Evolutionary conservation across 1,284 basidiomycete genomes (phyloP).

Genomic region (Xerocomus minutiporus): DNA sequence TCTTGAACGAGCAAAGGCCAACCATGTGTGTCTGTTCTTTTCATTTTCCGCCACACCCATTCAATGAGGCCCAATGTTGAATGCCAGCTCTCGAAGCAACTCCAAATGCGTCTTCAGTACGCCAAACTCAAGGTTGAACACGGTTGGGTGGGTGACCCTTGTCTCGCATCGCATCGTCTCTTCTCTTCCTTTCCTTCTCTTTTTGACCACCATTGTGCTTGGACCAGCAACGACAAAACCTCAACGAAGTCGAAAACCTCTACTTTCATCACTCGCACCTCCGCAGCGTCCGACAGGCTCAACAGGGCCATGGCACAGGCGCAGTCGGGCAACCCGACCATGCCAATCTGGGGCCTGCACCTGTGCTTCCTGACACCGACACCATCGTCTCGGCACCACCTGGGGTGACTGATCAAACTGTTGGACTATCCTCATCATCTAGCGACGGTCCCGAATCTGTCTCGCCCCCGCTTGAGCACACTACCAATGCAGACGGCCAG

Average conservation of each 20-base stretch:
- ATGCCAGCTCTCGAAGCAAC: slow-evolving; percentile 61
- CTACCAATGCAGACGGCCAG: slow-evolving; percentile 4
- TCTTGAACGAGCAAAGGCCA: slow-evolving; percentile 57
- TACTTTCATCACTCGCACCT: slow-evolving; percentile 67
- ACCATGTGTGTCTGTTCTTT: slow-evolving; percentile 46
- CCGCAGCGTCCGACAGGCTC: slow-evolving; percentile 10
- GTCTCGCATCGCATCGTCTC: slow-evolving; percentile 1
- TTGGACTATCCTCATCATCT: background rate
- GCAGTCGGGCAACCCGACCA: slow-evolving; percentile 1
- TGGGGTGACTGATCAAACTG: slow-evolving; percentile 8
- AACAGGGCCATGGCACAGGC: background rate
- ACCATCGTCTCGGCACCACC: background rate
- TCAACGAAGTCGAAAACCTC: slow-evolving; percentile 74
- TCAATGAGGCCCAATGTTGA: background rate
- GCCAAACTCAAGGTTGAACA: slow-evolving; percentile 74
- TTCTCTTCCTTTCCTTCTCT: background rate
- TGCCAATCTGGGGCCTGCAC: background rate
- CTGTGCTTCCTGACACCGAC: background rate
- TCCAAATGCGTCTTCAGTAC: slow-evolving; percentile 73
- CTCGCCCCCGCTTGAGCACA: slow-evolving; percentile 8
- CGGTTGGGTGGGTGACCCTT: slow-evolving; percentile 59
- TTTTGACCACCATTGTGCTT: slow-evolving; percentile 1
- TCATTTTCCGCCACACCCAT: background rate
- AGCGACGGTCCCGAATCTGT: background rate
- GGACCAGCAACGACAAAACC: slow-evolving; percentile 61